These are phyloP conservation scores for Soucietia sequanensis DNA, from an alignment of 805 yeast genomes.

Conservation along the genomic window DNA sequence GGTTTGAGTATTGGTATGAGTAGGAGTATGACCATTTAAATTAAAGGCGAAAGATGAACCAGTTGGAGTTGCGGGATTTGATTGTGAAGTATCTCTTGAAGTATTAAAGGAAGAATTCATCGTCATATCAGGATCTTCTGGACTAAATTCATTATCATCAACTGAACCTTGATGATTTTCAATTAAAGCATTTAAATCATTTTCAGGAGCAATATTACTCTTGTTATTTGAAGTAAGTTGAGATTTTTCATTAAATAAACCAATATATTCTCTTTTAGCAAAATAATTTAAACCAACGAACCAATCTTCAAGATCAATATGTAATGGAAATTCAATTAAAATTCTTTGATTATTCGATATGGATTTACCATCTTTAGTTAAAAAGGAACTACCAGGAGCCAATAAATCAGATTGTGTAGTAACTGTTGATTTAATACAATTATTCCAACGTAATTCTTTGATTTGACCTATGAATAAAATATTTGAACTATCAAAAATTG, in stretches of 20 bases:
- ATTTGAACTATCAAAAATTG: conserved; percentile 59
- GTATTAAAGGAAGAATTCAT: neutral
- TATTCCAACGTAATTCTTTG: conserved; percentile 49
- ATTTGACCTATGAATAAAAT: conserved; percentile 58
- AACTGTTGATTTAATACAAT: conserved; percentile 31
- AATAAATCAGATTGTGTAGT: conserved; percentile 9
- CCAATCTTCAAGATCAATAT: conserved; percentile 77
- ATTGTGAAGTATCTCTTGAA: neutral
- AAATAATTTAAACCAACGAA: conserved; percentile 64
- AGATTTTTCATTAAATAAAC: conserved; percentile 15
- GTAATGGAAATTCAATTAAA: conserved; percentile 61
- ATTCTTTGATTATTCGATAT: conserved; percentile 40
- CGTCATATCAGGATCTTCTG: neutral
- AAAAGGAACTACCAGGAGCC: conserved; percentile 17
- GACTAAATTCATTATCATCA: neutral
- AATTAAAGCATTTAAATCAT: too few relatives aligned
- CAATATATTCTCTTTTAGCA: conserved; percentile 56
- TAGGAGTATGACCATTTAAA: neutral
- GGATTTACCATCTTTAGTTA: conserved; percentile 32
- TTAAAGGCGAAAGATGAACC: neutral
- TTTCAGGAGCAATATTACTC: conserved; percentile 3
- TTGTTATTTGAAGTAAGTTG: neutral
- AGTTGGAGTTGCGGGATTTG: neutral
- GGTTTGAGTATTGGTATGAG: conserved; percentile 1
- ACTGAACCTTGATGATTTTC: neutral